Evolutionary conservation across 805 yeast genomes (phyloP), one percentile per base, ranked within the genome.

Genomic region (Pichia thaimueangensis): DNA sequence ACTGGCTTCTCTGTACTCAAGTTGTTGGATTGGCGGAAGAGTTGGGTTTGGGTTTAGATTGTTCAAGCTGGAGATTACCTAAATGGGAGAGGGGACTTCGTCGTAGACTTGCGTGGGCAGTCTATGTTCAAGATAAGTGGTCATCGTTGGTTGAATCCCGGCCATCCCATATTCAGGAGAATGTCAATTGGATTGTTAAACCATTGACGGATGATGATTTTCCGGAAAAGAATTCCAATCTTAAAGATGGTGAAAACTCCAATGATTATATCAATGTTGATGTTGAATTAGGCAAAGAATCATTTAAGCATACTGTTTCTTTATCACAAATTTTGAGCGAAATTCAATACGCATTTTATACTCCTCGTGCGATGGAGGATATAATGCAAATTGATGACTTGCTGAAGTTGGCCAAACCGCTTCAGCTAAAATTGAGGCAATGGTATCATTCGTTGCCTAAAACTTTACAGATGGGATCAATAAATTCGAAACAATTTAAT

Each of bases 11-110:
- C 31, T 82, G 86, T 57, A 84, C 94, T 3, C 94, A 86, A 50
- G 86, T 91, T 19, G 89, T 86, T 6, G 83, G 95, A 0, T 63
- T 89, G 16, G 81, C 96, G 0, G 96, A 91, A 61, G 95, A 91
- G 52, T 67, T 91, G 15, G 97, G 97, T 0, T 67, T 91, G 10
- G 95, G 96, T 0, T 69, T 86, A n/a, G 91, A 89, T 56, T 89
- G 97, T 55, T 79, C 82, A 44, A 76, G 74, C 49, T 91, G 98
- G 98, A 80, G 84, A 54, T 64, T 91, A 28, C 97, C 97, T 0
- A 81, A 82, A 53, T 93, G 97, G 97, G 98, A 91, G 57, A 71
- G 95, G 39, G 94, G 95, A 6, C 64, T 91, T 37, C 71, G 98
- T 40, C 76, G 86, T 52, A 70, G 97, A 45, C 64, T 91, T 37